Evolutionary conservation across 2,329 filamentous ascomycete species (phyloP), one percentile per base, ranked within the genome.

Genomic region (Bertia moriformis): DNA sequence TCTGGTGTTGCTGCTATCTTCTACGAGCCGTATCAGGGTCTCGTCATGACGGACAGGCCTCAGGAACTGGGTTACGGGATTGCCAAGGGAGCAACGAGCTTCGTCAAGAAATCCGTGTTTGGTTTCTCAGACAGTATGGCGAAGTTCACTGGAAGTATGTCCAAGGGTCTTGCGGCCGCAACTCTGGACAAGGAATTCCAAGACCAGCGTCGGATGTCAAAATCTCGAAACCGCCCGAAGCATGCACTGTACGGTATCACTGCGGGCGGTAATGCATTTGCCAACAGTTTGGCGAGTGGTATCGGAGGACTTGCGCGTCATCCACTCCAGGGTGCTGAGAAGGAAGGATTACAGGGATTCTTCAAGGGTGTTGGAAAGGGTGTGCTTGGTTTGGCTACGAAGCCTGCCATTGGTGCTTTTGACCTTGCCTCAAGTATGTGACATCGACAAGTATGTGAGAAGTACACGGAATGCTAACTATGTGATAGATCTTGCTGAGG

Each of bases 181-280:
- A 95, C 89, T 4, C 73, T 98, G 46, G 91, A 98, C 65, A 96
- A 98, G 59, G 89, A 98, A 55, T 98, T 96, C 64, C 93, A 98
- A 57, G 88, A 96, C 57, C 80, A 89, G 43, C 80, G 91, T 39
- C 83, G 93, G 42, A 98, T 96, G 69, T 88, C 88, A 3, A 78
- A 86, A 43, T 84, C 87, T 19, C 77, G 93, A 37, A 98, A 98
- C 59, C 71, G 89, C 43, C 93, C 91, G 3, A 98, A 98, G 65
- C 91, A 98, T 55, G 93, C 91, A 3, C 69, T 98, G 2, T 98
- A 95, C 52, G 91, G 93, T 39, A 89, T 98, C 38, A 93, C 89
- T 2, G 84, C 88, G 3, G 91, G 91, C 14, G 91, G 91, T 18
- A 96, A 94, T 61, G 93, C 88, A 14, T 85, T 98, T 48, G 83